Base-by-base conservation (phyloP, 2,329 filamentous ascomycete genomes). In the Ophioceras dolichostomum region DNA sequence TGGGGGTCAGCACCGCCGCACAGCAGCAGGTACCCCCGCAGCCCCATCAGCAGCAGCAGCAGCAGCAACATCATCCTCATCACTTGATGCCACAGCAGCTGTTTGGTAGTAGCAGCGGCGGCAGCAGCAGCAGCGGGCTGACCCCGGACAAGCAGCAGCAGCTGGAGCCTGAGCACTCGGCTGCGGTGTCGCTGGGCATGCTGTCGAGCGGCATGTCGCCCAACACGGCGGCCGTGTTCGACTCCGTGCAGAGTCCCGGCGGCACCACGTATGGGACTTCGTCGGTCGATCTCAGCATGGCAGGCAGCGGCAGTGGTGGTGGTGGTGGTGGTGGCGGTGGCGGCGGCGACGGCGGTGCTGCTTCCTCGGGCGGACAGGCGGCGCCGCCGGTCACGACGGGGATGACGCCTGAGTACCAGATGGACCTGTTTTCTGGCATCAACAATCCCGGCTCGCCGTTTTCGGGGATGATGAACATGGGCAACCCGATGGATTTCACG, bases 391-490 rank as follows among this genome's bases (percentile, higher is more conserved):
- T n/a, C n/a, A n/a, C 53, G 7, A 49, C 52, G 13, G 54, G 52
- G 4, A 49, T 61, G 34, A 51, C 58, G 10, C 51, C 60, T 5
- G 60, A 64, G 10, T 60, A 61, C 41, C 49, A 55, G 19, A 49
- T 45, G 6, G 58, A 61, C 10, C 46, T 51, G 31, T 39, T 60
- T 14, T 47, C 48, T 5, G 47, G 47, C 4, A 46, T 58, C 27
- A 57, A 55, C 38, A 55, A 53, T 29, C 50, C 50, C 7, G 52
- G 54, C 20, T 72, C 68, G 32, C 68, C 70, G 4, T 62, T 73
- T 41, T 65, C 65, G 34, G 69, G 75, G 64, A 68, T 73, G 43
- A 63, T 60, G 14, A 67, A 59, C 34, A 48, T 68, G 38, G 57
- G 58, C 14, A 51, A 45, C 26, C 55, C 49, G 42, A 60, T 67